Percentiles rank a stretch among this genome's conserved stretches.
Conservation (phyloP, 2,329 filamentous ascomycete species). For the Fusarium domesticum region DNA sequence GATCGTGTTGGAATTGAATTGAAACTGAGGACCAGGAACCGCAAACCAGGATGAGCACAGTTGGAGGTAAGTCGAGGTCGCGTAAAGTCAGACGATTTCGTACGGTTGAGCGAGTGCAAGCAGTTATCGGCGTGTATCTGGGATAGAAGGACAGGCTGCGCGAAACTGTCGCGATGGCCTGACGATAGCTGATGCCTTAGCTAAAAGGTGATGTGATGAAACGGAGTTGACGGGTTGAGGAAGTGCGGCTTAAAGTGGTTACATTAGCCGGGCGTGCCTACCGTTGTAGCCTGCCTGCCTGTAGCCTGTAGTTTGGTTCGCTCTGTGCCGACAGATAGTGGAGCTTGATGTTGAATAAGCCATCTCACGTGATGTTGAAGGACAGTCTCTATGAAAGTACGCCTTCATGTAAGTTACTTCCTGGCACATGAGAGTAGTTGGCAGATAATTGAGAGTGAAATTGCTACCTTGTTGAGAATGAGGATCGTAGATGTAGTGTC, state of each 20-base stretch:
- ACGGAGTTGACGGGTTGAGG: constrained; percentile 1
- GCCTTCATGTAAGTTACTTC: no score
- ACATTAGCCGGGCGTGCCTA: constrained; percentile 16
- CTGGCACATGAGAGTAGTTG: no score
- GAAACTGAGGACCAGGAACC: neutral
- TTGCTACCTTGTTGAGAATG: no score
- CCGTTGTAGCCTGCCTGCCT: neutral
- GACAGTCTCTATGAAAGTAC: no score
- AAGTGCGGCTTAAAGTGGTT: constrained; percentile 26
- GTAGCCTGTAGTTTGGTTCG: neutral
- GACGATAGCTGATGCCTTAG: neutral
- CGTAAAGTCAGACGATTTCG: neutral
- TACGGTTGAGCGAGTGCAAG: neutral
- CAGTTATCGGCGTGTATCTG: neutral
- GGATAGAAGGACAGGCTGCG: neutral
- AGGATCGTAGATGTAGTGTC: no score
- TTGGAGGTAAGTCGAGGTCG: neutral
- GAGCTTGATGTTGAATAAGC: neutral
- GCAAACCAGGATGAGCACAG: neutral
- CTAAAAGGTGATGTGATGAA: neutral
- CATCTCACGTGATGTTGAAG: constrained; percentile 24
- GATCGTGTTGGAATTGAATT: constrained; percentile 1
- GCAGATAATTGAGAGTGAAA: no score
- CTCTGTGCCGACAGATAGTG: neutral
- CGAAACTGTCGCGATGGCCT: constrained; percentile 7